A percentile compares a stretch with the other conserved stretches of the same genome.
Conservation (phyloP, 441 rosid genomes). For the Brassica hybrid region DNA sequence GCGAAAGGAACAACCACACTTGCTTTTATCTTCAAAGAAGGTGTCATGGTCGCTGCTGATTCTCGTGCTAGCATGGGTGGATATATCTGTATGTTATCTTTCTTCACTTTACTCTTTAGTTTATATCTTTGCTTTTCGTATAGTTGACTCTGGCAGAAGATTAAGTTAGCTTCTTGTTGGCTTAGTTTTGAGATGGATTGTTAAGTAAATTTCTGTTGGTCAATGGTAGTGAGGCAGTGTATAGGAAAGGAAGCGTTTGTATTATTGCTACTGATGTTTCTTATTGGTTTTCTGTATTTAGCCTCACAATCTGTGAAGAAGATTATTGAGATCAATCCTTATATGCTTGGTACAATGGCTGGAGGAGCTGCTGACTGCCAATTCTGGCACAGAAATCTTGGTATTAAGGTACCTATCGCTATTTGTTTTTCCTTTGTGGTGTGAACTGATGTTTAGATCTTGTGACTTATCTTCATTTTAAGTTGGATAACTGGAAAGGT, state of each 20-base stretch:
- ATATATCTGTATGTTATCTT: constrained; percentile 76
- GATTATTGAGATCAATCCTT: constrained; percentile 97
- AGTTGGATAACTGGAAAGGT: not conserved
- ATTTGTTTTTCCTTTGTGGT: not conserved
- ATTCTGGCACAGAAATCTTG: constrained; percentile 99
- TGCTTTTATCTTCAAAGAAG: constrained; percentile 92
- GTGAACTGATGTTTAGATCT: constrained; percentile 3
- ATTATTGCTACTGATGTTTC: constrained; percentile 29
- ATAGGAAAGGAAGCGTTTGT: constrained; percentile 5
- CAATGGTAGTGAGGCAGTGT: not conserved
- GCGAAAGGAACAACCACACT: constrained; percentile 97
- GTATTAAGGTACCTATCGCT: constrained; percentile 71
- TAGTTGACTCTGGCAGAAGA: not conserved
- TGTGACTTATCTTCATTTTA: not conserved
- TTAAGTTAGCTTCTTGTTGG: not conserved
- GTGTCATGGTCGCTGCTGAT: constrained; percentile 98
- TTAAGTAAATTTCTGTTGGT: not conserved
- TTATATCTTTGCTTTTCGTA: not conserved
- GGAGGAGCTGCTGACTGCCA: constrained; percentile 99
- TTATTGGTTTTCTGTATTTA: constrained; percentile 41
- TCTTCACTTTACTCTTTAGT: not conserved
- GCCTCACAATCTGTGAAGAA: constrained; percentile 99
- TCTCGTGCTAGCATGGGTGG: constrained; percentile 99
- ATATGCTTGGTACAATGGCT: constrained; percentile 99
- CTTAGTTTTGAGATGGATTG: not conserved